A percentile compares a stretch with the other conserved stretches of the same genome.
phyloP scores from a whole-genome alignment of 176 grass and related monocot species.

The Musa acuminata region DNA sequence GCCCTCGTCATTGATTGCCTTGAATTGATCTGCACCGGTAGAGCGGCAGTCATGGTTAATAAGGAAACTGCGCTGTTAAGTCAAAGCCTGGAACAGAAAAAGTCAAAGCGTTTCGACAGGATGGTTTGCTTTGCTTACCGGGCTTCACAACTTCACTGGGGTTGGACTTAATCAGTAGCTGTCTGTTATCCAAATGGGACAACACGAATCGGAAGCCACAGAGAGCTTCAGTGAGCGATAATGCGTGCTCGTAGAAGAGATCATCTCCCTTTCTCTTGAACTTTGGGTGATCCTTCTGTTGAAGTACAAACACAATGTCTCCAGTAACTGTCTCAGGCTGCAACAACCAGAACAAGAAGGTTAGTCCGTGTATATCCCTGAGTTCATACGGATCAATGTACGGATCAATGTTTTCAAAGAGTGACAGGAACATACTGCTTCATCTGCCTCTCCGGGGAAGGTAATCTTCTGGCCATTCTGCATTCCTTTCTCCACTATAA shows the following conservation, averaged over 20 bases:
- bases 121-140: neutral
- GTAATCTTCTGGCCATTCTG: conserved; percentile 87
- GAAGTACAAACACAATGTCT: conserved; percentile 5
- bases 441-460: conserved; percentile 97
- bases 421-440: conserved; percentile 51
- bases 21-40: conserved; percentile 17
- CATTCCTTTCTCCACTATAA: conserved; percentile 95
- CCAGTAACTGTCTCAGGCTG: conserved; percentile 2
- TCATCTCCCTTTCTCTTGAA: conserved; percentile 19
- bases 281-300: conserved; percentile 11
- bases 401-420: neutral
- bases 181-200: conserved; percentile 10
- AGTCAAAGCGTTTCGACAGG: neutral
- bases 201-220: conserved; percentile 14
- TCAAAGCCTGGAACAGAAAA: neutral
- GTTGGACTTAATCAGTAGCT: conserved; percentile 18
- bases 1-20: conserved; percentile 20
- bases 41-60: neutral
- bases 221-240: conserved; percentile 3
- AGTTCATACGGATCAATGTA: too few relatives aligned
- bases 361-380: neutral
- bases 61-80: neutral
- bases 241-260: neutral
- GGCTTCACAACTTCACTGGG: conserved; percentile 21
- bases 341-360: neutral